Conservation (phyloP, 106 monocot genomes). For the Triglochin maritima region DNA sequence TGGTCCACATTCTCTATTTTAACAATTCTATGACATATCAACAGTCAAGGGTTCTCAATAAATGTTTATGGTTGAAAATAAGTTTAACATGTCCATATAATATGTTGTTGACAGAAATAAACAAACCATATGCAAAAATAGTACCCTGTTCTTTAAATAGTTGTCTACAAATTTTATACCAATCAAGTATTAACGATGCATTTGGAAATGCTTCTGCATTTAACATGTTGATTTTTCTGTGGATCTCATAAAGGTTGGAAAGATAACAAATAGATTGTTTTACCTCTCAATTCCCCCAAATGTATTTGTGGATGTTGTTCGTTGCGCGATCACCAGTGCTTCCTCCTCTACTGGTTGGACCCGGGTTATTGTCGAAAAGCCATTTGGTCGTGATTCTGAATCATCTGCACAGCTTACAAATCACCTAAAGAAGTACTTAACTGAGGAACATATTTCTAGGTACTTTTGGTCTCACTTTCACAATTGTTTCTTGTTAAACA, state of each 20-base stretch:
- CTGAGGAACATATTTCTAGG: constrained; percentile 85
- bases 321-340: constrained; percentile 43
- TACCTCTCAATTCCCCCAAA: constrained; percentile 85
- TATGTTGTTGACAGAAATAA: too few relatives aligned
- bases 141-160: too few relatives aligned
- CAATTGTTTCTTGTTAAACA: not conserved
- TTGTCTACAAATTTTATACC: too few relatives aligned
- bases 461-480: constrained; percentile 3
- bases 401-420: constrained; percentile 64
- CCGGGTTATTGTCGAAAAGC: constrained; percentile 80
- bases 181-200: too few relatives aligned
- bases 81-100: too few relatives aligned
- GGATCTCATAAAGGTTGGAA: constrained; percentile 29
- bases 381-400: constrained; percentile 69
- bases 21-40: too few relatives aligned
- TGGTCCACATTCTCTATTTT: too few relatives aligned
- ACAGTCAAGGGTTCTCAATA: too few relatives aligned
- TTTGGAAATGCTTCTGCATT: too few relatives aligned
- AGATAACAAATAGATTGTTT: constrained; percentile 57
- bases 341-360: constrained; percentile 72
- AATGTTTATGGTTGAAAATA: too few relatives aligned
- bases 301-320: constrained; percentile 70
- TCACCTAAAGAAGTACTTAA: constrained; percentile 45
- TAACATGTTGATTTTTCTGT: too few relatives aligned
- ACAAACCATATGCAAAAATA: too few relatives aligned